These are phyloP conservation scores for Cephaloascus albidus DNA, from an alignment of 805 yeast species.

Conservation along the genomic window DNA sequence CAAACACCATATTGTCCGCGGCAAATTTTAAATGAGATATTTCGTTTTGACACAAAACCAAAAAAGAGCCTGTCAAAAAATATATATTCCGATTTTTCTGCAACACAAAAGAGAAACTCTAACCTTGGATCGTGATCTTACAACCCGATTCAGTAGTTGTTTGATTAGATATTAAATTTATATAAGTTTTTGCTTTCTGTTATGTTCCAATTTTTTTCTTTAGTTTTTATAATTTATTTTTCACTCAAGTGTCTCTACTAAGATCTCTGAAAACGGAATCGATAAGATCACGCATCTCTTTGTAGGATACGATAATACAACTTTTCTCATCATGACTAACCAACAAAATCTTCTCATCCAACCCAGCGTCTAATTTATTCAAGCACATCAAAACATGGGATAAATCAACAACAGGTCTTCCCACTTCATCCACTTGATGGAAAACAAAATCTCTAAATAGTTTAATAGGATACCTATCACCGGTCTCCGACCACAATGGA, in stretches of 20 bases:
- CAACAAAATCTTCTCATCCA: slow-evolving; percentile 72
- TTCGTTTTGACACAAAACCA: too few relatives aligned
- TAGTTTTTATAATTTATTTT: too few relatives aligned
- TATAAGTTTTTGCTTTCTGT: too few relatives aligned
- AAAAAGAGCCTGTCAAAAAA: too few relatives aligned
- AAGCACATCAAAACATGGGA: slow-evolving; percentile 71
- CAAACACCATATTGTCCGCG: too few relatives aligned
- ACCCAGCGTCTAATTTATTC: slow-evolving; percentile 89
- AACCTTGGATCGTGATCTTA: too few relatives aligned
- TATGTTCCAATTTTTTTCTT: too few relatives aligned
- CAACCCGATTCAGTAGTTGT: too few relatives aligned
- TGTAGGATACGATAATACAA: slow-evolving; percentile 77
- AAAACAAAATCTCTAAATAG: slow-evolving; percentile 80
- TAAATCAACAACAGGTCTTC: slow-evolving; percentile 72
- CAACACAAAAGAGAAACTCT: too few relatives aligned
- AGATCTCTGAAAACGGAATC: slow-evolving; percentile 57
- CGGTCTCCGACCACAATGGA: slow-evolving; percentile 62
- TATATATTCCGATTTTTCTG: too few relatives aligned
- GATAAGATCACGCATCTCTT: slow-evolving; percentile 67
- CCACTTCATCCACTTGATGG: slow-evolving; percentile 72
- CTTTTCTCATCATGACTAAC: slow-evolving; percentile 80
- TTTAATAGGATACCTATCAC: slow-evolving; percentile 62
- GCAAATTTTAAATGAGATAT: too few relatives aligned
- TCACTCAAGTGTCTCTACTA: neutral
- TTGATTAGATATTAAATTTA: too few relatives aligned